These are phyloP conservation scores for Solanum aculeatissimum DNA, from an alignment of 305 asterid species.

Conservation along the genomic window DNA sequence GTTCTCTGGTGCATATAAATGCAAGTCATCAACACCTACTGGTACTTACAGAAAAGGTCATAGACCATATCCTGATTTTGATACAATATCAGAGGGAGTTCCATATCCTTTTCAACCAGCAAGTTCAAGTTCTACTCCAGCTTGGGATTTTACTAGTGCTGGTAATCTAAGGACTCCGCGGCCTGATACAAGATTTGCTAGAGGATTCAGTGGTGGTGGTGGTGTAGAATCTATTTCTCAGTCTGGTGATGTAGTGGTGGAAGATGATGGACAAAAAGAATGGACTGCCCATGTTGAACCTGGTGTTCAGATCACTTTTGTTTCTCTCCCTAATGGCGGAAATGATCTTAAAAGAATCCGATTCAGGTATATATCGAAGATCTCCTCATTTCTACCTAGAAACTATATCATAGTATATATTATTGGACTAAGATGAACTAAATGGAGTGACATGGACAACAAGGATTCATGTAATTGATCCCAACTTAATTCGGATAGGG, in stretches of 20 bases:
- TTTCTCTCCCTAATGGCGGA: slow-evolving; percentile 81
- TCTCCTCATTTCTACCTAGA: background rate
- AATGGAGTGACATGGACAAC: background rate
- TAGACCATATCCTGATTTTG: slow-evolving; percentile 59
- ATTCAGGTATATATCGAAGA: slow-evolving; percentile 46
- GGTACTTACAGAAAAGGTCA: slow-evolving; percentile 48
- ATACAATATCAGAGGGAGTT: slow-evolving; percentile 56
- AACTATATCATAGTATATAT: background rate
- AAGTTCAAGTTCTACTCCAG: slow-evolving; percentile 79
- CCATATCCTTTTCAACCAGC: slow-evolving; percentile 54
- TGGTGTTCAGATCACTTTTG: slow-evolving; percentile 90
- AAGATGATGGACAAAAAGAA: slow-evolving; percentile 66
- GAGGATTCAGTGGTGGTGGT: slow-evolving; percentile 32
- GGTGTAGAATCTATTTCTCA: slow-evolving; percentile 31
- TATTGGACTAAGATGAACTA: background rate
- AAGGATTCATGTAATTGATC: background rate
- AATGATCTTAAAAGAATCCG: slow-evolving; percentile 96
- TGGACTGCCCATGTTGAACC: slow-evolving; percentile 99
- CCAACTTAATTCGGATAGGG: background rate
- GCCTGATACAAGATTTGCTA: slow-evolving; percentile 37
- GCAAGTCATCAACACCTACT: slow-evolving; percentile 42
- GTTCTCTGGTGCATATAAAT: slow-evolving; percentile 60
- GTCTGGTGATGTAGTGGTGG: slow-evolving; percentile 39
- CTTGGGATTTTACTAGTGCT: slow-evolving; percentile 66
- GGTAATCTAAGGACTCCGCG: slow-evolving; percentile 20